Evolutionary conservation across 352 stramenopile species (phyloP).

Genomic region (Thalassiosira livingstoniorum): DNA sequence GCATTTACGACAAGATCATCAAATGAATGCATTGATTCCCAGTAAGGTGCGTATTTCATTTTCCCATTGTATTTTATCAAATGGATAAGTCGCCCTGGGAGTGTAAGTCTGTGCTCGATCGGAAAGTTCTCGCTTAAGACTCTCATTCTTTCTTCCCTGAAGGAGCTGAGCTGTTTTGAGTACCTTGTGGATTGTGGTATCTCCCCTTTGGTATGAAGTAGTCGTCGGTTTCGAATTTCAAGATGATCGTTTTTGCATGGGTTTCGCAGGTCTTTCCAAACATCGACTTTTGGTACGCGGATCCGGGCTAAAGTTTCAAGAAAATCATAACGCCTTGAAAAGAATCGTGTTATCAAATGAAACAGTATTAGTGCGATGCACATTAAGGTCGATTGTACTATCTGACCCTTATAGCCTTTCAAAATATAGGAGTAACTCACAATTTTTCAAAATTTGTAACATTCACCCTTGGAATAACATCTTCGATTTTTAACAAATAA

Average conservation of each 20-base stretch:
- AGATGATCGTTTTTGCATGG: conserved; percentile 43
- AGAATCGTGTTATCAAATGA: background rate
- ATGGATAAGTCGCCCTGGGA: conserved; percentile 48
- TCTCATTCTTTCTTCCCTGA: conserved; percentile 8
- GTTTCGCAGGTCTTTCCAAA: conserved; percentile 22
- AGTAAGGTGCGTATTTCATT: conserved; percentile 35
- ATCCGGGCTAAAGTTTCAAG: conserved; percentile 33
- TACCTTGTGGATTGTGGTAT: conserved; percentile 11
- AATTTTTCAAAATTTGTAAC: conserved; percentile 42
- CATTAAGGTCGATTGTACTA: background rate
- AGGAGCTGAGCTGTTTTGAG: conserved; percentile 31
- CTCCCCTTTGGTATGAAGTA: conserved; percentile 19
- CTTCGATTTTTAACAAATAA: background rate
- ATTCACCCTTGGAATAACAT: conserved; percentile 13
- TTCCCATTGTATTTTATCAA: conserved; percentile 16
- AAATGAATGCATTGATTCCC: conserved; percentile 20
- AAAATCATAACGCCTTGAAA: conserved; percentile 35
- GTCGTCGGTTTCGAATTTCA: conserved; percentile 27
- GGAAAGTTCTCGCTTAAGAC: conserved; percentile 22
- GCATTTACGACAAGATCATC: conserved; percentile 20
- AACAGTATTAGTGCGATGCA: background rate
- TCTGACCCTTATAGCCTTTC: background rate
- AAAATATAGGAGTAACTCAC: conserved; percentile 20
- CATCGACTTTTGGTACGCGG: conserved; percentile 39
- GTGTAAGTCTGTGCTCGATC: conserved; percentile 14